phyloP scores from a whole-genome alignment of 2,329 filamentous ascomycete species.

The Sarocladium brachiariae region DNA sequence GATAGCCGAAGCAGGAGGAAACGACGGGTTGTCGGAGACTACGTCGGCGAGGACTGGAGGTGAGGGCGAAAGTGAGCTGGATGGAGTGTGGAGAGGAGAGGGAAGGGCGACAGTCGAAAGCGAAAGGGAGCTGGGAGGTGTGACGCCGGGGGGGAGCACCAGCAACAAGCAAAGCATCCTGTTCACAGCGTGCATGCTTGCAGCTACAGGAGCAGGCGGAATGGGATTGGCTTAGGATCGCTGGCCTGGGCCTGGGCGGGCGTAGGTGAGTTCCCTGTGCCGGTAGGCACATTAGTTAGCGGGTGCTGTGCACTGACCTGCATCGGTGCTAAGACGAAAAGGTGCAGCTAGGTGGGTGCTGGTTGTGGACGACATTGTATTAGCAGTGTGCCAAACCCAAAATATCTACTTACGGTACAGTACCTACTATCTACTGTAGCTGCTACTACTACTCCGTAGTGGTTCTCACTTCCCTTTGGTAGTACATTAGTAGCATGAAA shows the following conservation, averaged over 20 bases:
- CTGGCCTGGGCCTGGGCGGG: no score
- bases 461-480: no score
- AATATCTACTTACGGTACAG: no score
- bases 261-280: background rate
- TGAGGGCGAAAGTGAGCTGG: conserved; percentile 8
- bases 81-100: conserved; percentile 8
- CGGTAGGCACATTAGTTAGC: background rate
- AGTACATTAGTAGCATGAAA: no score
- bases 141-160: background rate
- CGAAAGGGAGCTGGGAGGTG: conserved; percentile 7
- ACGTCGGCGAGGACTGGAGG: conserved; percentile 5
- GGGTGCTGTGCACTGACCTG: conserved; percentile 6
- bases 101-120: conserved; percentile 7
- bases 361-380: background rate
- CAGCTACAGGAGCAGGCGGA: conserved; percentile 4
- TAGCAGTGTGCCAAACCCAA: no score
- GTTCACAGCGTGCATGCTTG: background rate
- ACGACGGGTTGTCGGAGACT: conserved; percentile 1
- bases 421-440: no score
- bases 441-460: no score
- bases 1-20: background rate
- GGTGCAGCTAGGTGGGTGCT: background rate
- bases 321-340: background rate
- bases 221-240: conserved; percentile 2
- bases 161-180: background rate